A percentile compares a stretch with the other conserved stretches of the same genome.
Evolutionary conservation across 768 basidiomycete species (phyloP).

Genomic region (Lentinula lateritia): DNA sequence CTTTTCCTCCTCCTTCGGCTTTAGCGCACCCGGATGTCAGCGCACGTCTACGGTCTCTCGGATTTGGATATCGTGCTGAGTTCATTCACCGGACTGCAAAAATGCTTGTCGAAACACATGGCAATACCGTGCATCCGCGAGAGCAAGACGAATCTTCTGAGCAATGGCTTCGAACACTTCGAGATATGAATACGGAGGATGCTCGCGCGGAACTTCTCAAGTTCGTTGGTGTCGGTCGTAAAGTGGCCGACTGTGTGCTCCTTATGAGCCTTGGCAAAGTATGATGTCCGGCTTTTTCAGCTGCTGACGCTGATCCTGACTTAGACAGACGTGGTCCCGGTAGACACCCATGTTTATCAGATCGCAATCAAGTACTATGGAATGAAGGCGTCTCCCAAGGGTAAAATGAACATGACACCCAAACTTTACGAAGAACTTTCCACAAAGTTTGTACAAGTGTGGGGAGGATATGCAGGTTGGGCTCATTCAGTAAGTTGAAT

Average conservation of each 20-base stretch:
- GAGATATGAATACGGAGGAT: slow-evolving; percentile 41
- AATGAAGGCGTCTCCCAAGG: slow-evolving; percentile 39
- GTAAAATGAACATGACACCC: slow-evolving; percentile 64
- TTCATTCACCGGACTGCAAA: slow-evolving; percentile 82
- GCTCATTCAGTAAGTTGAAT: slow-evolving; percentile 63
- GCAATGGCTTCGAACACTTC: slow-evolving; percentile 51
- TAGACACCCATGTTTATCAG: slow-evolving; percentile 94
- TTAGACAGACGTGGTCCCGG: slow-evolving; percentile 82
- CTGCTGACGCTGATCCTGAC: neutral
- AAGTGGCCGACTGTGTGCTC: slow-evolving; percentile 93
- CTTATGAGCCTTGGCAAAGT: slow-evolving; percentile 94
- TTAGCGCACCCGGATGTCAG: slow-evolving; percentile 56
- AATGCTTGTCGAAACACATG: slow-evolving; percentile 63
- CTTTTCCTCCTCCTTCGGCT: slow-evolving; percentile 77
- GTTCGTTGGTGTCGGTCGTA: slow-evolving; percentile 89
- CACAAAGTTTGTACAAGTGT: slow-evolving; percentile 50
- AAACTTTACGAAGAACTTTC: slow-evolving; percentile 73
- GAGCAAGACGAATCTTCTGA: slow-evolving; percentile 45
- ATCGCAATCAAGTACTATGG: slow-evolving; percentile 81
- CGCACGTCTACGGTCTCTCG: slow-evolving; percentile 65
- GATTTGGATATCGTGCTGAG: slow-evolving; percentile 93
- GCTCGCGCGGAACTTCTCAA: slow-evolving; percentile 75
- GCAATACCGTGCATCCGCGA: slow-evolving; percentile 12
- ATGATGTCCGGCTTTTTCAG: slow-evolving; percentile 3
- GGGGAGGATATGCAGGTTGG: slow-evolving; percentile 91